Base-by-base conservation (phyloP, 257 asterid species). In the Solanum sitiens region DNA sequence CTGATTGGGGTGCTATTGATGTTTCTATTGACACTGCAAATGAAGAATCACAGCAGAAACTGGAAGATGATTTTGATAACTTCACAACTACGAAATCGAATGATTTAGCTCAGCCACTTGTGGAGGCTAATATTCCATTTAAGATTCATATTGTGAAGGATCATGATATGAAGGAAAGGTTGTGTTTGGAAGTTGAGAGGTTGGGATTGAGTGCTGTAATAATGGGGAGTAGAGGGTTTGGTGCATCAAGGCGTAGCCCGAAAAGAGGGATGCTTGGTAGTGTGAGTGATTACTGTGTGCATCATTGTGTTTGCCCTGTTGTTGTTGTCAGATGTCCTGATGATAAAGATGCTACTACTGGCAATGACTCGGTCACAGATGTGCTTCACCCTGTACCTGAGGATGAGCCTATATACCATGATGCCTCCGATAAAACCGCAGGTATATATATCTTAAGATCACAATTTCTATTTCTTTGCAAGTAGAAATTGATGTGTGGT, bases 181-280 rank as follows among this genome's bases (percentile, higher is more conserved):
- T 95, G 76, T 95, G 98, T 88, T 83, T 95, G 94, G 98, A 95
- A 93, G 98, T 95, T 47, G 98, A 95, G 94, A 90, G 98, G 94
- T 90, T 95, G 20, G 97, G 97, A 40, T 88, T 95, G 87, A 92
- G 96, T 87, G 94, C 97, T 35, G 95, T 95, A 63, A 93, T 95
- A 40, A 95, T 95, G 98, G 98, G 98, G 87, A 95, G 98, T 75
- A 83, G 98, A 30, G 98, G 98, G 42, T 93, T 95, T 67, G 98
- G 98, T 8, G 96, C 96, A 9, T 89, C 94, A 8, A 91, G 91
- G 92, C 91, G 93, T 84, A 89, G 86, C 37, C 89, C 92, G 30
- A 93, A 93, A 89, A 97, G 97, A 87, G 98, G 97, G 87, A 91
- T 95, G 92, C 92, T 95, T 65, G 98, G 98, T 75, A 95, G 97